Percentiles rank a stretch among this genome's conserved stretches.
Conservation (phyloP, 805 yeast genomes). For the Candida maesae region DNA sequence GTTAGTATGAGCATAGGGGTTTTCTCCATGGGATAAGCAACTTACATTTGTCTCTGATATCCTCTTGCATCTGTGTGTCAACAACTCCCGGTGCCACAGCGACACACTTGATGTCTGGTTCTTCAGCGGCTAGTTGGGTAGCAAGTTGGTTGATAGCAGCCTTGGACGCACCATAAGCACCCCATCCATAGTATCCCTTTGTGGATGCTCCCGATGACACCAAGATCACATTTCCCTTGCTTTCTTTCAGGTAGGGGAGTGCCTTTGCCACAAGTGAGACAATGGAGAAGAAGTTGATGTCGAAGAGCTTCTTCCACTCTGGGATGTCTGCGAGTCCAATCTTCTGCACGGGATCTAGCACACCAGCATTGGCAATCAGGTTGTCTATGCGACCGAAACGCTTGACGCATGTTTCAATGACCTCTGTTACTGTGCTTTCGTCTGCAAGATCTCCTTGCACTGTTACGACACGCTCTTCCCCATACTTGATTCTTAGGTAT, state of each 20-base stretch:
- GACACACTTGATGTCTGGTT: constrained; percentile 51
- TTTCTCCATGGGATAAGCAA: neutral
- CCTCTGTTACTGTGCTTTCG: constrained; percentile 30
- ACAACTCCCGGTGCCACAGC: constrained; percentile 95
- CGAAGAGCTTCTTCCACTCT: constrained; percentile 62
- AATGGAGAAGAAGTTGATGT: constrained; percentile 74
- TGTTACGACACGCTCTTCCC: constrained; percentile 44
- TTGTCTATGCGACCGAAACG: constrained; percentile 59
- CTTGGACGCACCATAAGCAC: constrained; percentile 87
- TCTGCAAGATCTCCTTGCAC: constrained; percentile 62
- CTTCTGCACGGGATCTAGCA: constrained; percentile 69
- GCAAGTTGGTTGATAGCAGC: constrained; percentile 86
- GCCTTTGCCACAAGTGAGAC: constrained; percentile 53
- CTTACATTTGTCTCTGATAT: constrained; percentile 57
- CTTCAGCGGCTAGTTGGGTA: constrained; percentile 63
- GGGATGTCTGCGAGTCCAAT: constrained; percentile 49
- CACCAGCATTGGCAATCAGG: constrained; percentile 77
- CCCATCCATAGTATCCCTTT: constrained; percentile 69
- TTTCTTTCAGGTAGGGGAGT: constrained; percentile 52
- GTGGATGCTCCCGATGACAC: constrained; percentile 89
- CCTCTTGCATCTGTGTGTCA: constrained; percentile 82
- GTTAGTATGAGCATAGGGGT: constrained; percentile 7
- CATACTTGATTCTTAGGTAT: constrained; percentile 40
- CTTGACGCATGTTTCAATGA: constrained; percentile 42
- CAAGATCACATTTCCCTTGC: constrained; percentile 64